Conservation (phyloP, 371 early-diverging fungal species). For the Amoeboaphelidium protococcarum region DNA sequence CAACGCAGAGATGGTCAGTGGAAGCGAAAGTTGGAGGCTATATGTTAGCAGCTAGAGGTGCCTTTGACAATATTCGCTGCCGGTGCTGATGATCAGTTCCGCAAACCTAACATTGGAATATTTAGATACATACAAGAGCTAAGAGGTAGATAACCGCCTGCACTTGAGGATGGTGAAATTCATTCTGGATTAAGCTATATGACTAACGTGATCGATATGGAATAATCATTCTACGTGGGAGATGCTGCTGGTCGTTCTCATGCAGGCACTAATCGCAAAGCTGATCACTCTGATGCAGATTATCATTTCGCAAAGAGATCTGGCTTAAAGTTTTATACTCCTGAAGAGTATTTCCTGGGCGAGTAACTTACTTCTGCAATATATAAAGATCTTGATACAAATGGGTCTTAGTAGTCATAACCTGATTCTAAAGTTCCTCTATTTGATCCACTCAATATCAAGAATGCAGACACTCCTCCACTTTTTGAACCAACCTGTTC, state of each 20-base stretch:
- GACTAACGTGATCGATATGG: constrained; percentile 15
- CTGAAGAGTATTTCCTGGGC: constrained; percentile 45
- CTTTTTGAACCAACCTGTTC: constrained; percentile 7
- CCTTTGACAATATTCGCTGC: no score
- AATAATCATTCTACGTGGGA: constrained; percentile 45
- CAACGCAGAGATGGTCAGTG: no score
- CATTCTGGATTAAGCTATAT: no score
- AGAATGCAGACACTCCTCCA: constrained; percentile 4
- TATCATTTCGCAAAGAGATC: constrained; percentile 54
- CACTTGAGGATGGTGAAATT: no score
- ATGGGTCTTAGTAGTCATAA: constrained; percentile 25
- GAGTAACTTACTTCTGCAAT: constrained; percentile 18
- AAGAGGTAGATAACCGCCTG: no score
- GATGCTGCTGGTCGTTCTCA: constrained; percentile 65
- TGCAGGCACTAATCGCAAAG: constrained; percentile 1
- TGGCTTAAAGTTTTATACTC: constrained; percentile 43
- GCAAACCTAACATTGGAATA: no score
- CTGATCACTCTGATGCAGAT: background rate
- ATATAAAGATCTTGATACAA: constrained; percentile 6
- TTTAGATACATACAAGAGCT: no score
- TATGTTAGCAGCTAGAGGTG: no score
- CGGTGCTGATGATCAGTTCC: no score
- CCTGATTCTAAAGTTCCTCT: constrained; percentile 11
- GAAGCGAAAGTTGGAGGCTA: no score
- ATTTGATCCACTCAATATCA: background rate